Conservation (phyloP, 2,329 filamentous ascomycete genomes). For the Arthrobotrys entomopaga region DNA sequence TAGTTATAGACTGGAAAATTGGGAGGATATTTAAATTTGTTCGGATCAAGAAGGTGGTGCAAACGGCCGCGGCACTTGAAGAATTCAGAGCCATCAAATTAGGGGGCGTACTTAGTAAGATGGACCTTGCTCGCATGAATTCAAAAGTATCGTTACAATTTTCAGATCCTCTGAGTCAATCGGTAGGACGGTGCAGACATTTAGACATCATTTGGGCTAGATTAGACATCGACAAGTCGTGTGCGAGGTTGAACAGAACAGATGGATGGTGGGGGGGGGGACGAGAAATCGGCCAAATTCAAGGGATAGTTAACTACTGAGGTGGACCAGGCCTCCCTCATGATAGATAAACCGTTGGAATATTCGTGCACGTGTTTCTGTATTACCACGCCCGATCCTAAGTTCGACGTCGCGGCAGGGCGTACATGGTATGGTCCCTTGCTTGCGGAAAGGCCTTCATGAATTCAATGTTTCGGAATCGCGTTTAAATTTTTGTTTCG, state of each 20-base stretch:
- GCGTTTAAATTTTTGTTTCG: no score
- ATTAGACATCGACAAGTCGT: neutral
- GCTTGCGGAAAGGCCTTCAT: no score
- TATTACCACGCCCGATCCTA: no score
- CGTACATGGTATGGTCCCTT: no score
- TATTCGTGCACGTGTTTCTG: no score
- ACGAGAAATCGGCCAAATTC: no score
- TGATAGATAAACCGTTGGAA: no score
- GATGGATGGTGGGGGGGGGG: no score
- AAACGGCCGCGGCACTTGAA: neutral
- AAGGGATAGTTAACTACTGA: no score
- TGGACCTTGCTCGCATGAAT: neutral
- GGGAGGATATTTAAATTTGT: neutral
- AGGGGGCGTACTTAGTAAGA: neutral
- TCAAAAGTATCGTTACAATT: neutral
- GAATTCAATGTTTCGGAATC: no score
- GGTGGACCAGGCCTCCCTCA: no score
- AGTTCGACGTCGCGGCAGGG: no score
- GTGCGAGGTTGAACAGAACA: neutral
- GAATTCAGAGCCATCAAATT: neutral
- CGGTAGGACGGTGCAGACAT: neutral
- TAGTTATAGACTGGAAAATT: conserved; percentile 1
- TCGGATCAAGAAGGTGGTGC: conserved; percentile 14
- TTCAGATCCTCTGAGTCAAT: neutral
- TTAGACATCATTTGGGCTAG: neutral